Evolutionary conservation across 2,329 filamentous ascomycete genomes (phyloP), one percentile per base, ranked within the genome.

Genomic region (Fusarium neocosmosporiellum): DNA sequence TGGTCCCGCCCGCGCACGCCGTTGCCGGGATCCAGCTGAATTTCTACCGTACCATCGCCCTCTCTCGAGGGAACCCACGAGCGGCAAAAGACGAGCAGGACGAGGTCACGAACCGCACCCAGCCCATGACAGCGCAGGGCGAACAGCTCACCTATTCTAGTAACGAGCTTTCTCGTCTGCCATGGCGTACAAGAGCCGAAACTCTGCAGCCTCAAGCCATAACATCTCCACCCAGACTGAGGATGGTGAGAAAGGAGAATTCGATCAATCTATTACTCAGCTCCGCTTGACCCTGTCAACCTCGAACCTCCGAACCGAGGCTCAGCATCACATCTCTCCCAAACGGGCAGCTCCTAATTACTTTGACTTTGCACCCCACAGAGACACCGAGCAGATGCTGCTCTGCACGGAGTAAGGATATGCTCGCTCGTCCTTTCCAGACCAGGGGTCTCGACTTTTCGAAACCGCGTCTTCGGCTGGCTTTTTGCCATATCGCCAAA

Each of bases 331-430:
- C 59, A 57, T 41, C 27, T 46, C 53, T 48, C 59, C 46, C 43
- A 62, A 62, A 62, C 31, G 31, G 59, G 59, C 59, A 41, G 33
- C 34, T 61, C 59, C 59, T 48, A 33, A 37, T 29, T 48, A 50
- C 65, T 62, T 71, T 36, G 63, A 62, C 66, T 72, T 65, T 65
- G 20, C 33, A 63, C 70, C 71, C 54, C 66, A 70, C 59, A 70
- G 60, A 68, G 48, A 48, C 55, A 59, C 60, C 69, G 54, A 69
- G 60, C 57, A 39, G 50, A 55, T 67, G 34, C 57, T 63, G 33
- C 43, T 63, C 46, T 24, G 37, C 22, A 46, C 57, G 9, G 14
- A 59, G 57, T 59, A 59, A 46, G 37, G 37, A 46, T 46, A 34
- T 22, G 20, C 33, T 50, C 46, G 18, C 37, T 39, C 46, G 20